A percentile compares a stretch with the other conserved stretches of the same genome.
phyloP scores from a whole-genome alignment of 139 green algal genomes.

The Pycnococcus provasolii region DNA sequence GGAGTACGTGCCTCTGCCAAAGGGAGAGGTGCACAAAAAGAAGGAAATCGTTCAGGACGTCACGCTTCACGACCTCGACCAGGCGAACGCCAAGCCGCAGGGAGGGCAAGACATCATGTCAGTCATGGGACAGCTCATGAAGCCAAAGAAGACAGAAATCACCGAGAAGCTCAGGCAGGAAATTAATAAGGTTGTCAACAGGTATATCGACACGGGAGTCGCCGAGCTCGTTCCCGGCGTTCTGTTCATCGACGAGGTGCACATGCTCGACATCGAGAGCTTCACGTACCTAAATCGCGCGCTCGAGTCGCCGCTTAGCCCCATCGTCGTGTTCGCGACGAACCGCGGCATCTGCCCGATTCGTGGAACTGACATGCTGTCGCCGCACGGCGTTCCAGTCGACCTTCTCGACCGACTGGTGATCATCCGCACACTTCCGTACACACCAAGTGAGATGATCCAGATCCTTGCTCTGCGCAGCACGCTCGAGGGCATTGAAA shows the following conservation, averaged over 20 bases:
- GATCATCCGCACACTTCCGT: slow-evolving; percentile 96
- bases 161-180: slow-evolving; percentile 96
- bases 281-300: slow-evolving; percentile 94
- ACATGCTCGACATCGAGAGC: slow-evolving; percentile 98
- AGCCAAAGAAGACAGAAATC: slow-evolving; percentile 98
- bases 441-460: slow-evolving; percentile 45
- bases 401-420: slow-evolving; percentile 94
- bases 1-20: slow-evolving; percentile 98
- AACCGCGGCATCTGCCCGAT: slow-evolving; percentile 84
- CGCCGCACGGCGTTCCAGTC: slow-evolving; percentile 87
- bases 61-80: slow-evolving; percentile 94
- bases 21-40: slow-evolving; percentile 98
- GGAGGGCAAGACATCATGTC: slow-evolving; percentile 86
- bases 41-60: slow-evolving; percentile 99
- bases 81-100: slow-evolving; percentile 82
- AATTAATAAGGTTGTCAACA: slow-evolving; percentile 88
- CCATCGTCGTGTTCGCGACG: slow-evolving; percentile 97
- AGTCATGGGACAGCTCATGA: slow-evolving; percentile 91
- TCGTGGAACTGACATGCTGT: slow-evolving; percentile 57
- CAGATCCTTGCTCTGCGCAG: slow-evolving; percentile 58
- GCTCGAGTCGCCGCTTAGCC: slow-evolving; percentile 79
- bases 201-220: slow-evolving; percentile 56
- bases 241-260: slow-evolving; percentile 97
- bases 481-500: slow-evolving; percentile 78
- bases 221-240: slow-evolving; percentile 95